These are phyloP conservation scores for Melastoma malabathricum DNA, from an alignment of 345 rosid species.

Conservation along the genomic window DNA sequence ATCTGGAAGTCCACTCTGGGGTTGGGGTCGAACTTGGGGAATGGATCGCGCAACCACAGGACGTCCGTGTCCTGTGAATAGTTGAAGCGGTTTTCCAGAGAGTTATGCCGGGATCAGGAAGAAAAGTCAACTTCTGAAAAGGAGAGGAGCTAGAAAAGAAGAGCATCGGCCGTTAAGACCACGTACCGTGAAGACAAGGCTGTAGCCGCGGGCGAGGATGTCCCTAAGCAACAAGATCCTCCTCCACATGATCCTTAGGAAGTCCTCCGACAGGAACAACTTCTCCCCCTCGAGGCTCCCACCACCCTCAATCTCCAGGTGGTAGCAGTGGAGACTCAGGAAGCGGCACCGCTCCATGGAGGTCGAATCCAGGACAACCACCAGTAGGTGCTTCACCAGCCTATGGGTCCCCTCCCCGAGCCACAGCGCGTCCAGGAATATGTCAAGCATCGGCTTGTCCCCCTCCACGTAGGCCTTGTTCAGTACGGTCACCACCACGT, in stretches of 20 bases:
- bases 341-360: slow-evolving; percentile 56
- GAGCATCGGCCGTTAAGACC: neutral
- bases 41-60: slow-evolving; percentile 32
- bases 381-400: slow-evolving; percentile 36
- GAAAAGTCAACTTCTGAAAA: neutral
- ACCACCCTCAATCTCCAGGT: slow-evolving; percentile 43
- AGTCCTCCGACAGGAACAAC: slow-evolving; percentile 57
- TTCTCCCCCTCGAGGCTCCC: slow-evolving; percentile 39
- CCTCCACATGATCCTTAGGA: slow-evolving; percentile 82
- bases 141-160: neutral
- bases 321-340: slow-evolving; percentile 61
- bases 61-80: slow-evolving; percentile 24
- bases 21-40: slow-evolving; percentile 11
- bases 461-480: slow-evolving; percentile 64
- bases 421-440: slow-evolving; percentile 72
- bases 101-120: neutral
- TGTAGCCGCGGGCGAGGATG: slow-evolving; percentile 59
- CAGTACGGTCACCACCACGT: slow-evolving; percentile 48
- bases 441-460: slow-evolving; percentile 46
- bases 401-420: slow-evolving; percentile 44
- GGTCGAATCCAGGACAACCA: slow-evolving; percentile 55
- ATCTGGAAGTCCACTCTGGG: slow-evolving; percentile 20
- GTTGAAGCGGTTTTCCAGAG: neutral
- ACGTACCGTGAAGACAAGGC: slow-evolving; percentile 61
- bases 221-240: slow-evolving; percentile 47